phyloP scores from a whole-genome alignment of 2,329 filamentous ascomycete genomes.

The Chaetothyriales sp. region DNA sequence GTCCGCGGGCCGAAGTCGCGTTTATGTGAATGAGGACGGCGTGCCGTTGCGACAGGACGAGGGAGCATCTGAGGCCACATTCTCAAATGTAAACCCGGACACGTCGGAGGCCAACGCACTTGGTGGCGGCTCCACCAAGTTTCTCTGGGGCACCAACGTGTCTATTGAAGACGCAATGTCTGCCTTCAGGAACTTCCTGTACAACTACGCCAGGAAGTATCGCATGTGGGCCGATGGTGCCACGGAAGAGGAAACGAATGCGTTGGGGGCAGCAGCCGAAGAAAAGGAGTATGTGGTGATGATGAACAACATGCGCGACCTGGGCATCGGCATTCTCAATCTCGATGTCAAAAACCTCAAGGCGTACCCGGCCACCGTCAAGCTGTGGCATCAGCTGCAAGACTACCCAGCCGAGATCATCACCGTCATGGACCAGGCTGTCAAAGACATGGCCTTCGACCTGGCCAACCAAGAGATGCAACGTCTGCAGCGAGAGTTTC shows the following conservation, averaged over 20 bases:
- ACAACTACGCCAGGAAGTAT: slow-evolving; percentile 87
- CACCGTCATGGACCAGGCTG: slow-evolving; percentile 84
- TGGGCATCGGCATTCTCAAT: slow-evolving; percentile 74
- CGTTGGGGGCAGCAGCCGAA: slow-evolving; percentile 54
- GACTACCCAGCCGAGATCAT: slow-evolving; percentile 94
- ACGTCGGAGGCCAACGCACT: slow-evolving; percentile 85
- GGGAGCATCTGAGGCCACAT: slow-evolving; percentile 46
- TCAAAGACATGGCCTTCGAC: slow-evolving; percentile 88
- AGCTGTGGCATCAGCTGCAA: slow-evolving; percentile 90
- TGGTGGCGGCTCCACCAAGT: slow-evolving; percentile 64
- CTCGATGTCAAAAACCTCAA: slow-evolving; percentile 81
- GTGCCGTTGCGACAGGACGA: slow-evolving; percentile 39
- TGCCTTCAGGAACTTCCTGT: slow-evolving; percentile 80
- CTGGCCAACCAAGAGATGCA: slow-evolving; percentile 69
- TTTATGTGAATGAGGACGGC: slow-evolving; percentile 53
- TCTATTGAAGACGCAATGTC: slow-evolving; percentile 81
- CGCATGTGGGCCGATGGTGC: slow-evolving; percentile 82
- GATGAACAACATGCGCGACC: slow-evolving; percentile 77
- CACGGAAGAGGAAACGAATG: slow-evolving; percentile 58
- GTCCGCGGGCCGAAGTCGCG: slow-evolving; percentile 40
- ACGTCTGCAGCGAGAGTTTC: slow-evolving; percentile 44
- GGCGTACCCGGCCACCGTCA: slow-evolving; percentile 79
- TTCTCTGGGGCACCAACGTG: slow-evolving; percentile 96
- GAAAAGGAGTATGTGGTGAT: slow-evolving; percentile 73
- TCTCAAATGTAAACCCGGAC: slow-evolving; percentile 59